Evolutionary conservation across 208 protist species (phyloP), one percentile per base, ranked within the genome.

Genomic region (Leishmania amazonensis): DNA sequence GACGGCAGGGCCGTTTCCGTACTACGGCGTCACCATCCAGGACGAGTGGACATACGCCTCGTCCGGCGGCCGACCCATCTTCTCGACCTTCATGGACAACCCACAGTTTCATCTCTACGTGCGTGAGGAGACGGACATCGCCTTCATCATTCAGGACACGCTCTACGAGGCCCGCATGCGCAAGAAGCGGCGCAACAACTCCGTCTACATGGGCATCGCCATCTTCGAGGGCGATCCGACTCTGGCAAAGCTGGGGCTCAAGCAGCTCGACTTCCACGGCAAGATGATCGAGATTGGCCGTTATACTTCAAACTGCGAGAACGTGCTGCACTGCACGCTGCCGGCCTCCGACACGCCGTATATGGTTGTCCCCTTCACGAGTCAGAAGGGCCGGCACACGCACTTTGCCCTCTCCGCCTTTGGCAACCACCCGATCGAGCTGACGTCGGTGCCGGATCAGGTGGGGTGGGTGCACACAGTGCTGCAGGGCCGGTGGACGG

Each of bases 41-140:
- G 90, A 95, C 79, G 89, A 90, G 85, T 98, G 95, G 94, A 90
- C 87, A 38, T 79, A 84, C 62, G 87, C 90, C 17, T 94, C 93
- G 28, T 94, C 90, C 24, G 95, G 95, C 54, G 95, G 95, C 65
- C 88, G 95, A 5, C 95, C 95, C 35, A 96, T 96, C 71, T 97
- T 95, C 82, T 95, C 93, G 24, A 95, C 91, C 42, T 98, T 98
- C 83, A 95, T 98, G 91, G 95, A 98, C 86, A 98, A 98, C 82
- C 95, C 95, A 53, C 95, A 98, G 88, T 97, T 98, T 78, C 91
- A 95, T 71, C 86, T 98, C 15, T 89, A 89, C 85, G 90, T 97
- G 7, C 86, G 77, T 24, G 84, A 93, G 70, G 83, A 89, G 42
- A 83, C 91, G 17, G 91, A 97, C 80, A 87, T 98, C 74, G 88